Conservation (phyloP, 352 stramenopile genomes). For the Phytophthora palmivora region DNA sequence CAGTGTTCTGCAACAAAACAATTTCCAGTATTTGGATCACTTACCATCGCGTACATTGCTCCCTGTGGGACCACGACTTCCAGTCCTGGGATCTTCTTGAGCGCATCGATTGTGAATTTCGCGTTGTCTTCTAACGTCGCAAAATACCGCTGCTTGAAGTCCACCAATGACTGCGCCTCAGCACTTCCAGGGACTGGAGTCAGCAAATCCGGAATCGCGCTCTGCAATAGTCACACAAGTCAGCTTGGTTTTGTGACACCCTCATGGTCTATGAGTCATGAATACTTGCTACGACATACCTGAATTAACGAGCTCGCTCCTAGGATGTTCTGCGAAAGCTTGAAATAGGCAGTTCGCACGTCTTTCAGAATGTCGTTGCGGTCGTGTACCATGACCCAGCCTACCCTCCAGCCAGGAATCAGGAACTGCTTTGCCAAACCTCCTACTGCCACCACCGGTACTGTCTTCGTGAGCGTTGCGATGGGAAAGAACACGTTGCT, state of each 20-base stretch:
- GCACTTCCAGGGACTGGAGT: constrained; percentile 64
- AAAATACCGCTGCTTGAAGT: constrained; percentile 91
- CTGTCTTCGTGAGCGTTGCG: constrained; percentile 78
- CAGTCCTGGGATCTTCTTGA: constrained; percentile 89
- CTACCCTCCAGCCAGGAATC: constrained; percentile 95
- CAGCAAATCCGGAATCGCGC: constrained; percentile 85
- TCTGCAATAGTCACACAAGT: constrained; percentile 36
- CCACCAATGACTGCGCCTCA: constrained; percentile 63
- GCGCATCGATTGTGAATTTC: constrained; percentile 76
- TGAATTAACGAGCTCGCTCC: constrained; percentile 92
- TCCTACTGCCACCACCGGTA: constrained; percentile 82
- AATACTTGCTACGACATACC: constrained; percentile 23
- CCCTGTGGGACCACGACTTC: constrained; percentile 91
- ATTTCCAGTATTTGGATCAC: neutral
- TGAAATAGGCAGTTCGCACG: constrained; percentile 90
- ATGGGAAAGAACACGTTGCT: constrained; percentile 85
- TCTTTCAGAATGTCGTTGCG: constrained; percentile 77
- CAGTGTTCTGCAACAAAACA: neutral
- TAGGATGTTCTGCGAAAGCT: constrained; percentile 94
- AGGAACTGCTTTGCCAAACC: constrained; percentile 96
- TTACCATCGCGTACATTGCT: constrained; percentile 96
- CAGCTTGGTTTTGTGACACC: neutral
- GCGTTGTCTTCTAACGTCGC: constrained; percentile 87
- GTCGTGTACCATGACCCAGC: constrained; percentile 96
- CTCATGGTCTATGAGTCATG: neutral